phyloP scores from a whole-genome alignment of 345 rosid species.

The Camelina neglecta region DNA sequence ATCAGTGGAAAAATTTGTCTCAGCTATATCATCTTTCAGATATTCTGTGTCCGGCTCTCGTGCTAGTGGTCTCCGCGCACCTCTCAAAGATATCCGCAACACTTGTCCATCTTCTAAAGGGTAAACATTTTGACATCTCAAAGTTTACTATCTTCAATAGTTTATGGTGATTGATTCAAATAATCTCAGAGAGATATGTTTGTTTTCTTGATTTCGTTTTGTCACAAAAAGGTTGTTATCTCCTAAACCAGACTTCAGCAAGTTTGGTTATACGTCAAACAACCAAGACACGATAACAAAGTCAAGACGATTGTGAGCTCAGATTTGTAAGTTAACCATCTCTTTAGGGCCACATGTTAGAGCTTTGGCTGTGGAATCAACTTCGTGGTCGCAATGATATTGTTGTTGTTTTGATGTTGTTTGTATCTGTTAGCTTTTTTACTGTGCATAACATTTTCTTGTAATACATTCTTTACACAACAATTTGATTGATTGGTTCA shows the following conservation, averaged over 20 bases:
- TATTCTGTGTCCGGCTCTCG: constrained; percentile 74
- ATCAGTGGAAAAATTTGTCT: constrained; percentile 77
- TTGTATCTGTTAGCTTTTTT: constrained; percentile 21
- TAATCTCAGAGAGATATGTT: constrained; percentile 1
- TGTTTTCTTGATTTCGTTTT: constrained; percentile 18
- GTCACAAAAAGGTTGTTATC: constrained; percentile 43
- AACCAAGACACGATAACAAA: constrained; percentile 40
- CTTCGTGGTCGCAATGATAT: constrained; percentile 25
- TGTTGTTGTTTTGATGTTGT: constrained; percentile 18
- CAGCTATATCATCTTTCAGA: constrained; percentile 70
- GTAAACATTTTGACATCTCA: constrained; percentile 44
- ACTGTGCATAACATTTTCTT: constrained; percentile 28
- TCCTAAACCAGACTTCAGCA: constrained; percentile 55
- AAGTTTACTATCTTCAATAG: not conserved
- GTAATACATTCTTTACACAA: constrained; percentile 23
- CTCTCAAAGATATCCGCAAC: constrained; percentile 69
- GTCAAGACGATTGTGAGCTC: constrained; percentile 48
- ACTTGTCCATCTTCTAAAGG: constrained; percentile 48
- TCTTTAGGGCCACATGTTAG: constrained; percentile 12
- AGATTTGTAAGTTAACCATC: constrained; percentile 33
- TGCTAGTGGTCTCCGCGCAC: constrained; percentile 95
- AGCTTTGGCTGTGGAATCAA: constrained; percentile 23
- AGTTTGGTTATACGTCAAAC: constrained; percentile 62
- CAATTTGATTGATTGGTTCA: constrained; percentile 11
- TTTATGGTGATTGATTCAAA: constrained; percentile 23